phyloP scores from a whole-genome alignment of 176 grass and related monocot genomes.

The Rhynchospora breviuscula region DNA sequence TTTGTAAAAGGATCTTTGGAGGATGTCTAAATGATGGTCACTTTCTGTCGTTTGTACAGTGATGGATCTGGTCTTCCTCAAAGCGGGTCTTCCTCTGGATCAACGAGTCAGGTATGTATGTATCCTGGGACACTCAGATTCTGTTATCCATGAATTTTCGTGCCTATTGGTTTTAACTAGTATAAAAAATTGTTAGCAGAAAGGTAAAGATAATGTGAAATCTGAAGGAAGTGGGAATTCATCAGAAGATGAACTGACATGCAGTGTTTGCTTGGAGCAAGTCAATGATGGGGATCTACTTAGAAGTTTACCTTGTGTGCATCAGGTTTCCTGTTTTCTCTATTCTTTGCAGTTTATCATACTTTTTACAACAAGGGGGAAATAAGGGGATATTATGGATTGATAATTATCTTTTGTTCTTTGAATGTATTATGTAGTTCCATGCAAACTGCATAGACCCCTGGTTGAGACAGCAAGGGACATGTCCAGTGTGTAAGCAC shows the following conservation, averaged over 20 bases:
- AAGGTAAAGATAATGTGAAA: slow-evolving; percentile 43
- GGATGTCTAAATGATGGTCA: slow-evolving; percentile 20
- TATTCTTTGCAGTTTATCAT: neutral
- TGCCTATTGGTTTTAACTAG: neutral
- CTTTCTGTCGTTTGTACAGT: slow-evolving; percentile 31
- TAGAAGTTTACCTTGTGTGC: slow-evolving; percentile 89
- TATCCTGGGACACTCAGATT: neutral
- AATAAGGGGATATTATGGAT: neutral
- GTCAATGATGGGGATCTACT: slow-evolving; percentile 61
- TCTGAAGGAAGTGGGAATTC: slow-evolving; percentile 39
- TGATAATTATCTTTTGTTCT: neutral
- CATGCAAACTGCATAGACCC: slow-evolving; percentile 89
- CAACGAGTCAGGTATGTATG: slow-evolving; percentile 54
- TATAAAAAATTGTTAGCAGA: slow-evolving; percentile 37
- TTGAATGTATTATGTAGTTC: slow-evolving; percentile 46
- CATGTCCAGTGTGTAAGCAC: slow-evolving; percentile 94
- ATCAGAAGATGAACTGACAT: slow-evolving; percentile 73
- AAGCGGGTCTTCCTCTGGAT: slow-evolving; percentile 28
- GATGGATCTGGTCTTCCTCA: slow-evolving; percentile 38
- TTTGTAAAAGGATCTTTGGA: neutral
- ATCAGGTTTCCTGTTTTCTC: slow-evolving; percentile 52
- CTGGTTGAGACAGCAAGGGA: slow-evolving; percentile 92
- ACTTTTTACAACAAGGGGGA: neutral
- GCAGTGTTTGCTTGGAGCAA: slow-evolving; percentile 98
- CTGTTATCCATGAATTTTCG: slow-evolving; percentile 6